Evolutionary conservation across 352 stramenopile species (phyloP).

Genomic region (Blastocystis sp.): DNA sequence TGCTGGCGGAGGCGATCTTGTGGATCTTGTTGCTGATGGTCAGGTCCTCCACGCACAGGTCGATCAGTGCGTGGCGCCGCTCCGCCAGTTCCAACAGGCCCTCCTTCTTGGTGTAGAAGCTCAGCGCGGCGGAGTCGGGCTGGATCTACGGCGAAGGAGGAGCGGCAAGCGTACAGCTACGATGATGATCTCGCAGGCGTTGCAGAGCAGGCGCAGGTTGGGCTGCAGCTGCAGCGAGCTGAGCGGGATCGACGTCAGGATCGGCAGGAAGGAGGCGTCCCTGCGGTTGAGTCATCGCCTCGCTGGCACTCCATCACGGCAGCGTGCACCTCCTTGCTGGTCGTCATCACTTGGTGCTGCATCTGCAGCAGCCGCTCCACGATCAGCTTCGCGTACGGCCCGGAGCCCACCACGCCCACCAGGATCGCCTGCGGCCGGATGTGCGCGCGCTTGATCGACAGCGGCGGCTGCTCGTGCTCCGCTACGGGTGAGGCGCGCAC

Average conservation of each 20-base stretch:
- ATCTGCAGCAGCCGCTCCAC: slow-evolving; percentile 37
- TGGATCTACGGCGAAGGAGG: slow-evolving; percentile 14
- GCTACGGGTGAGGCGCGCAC: background rate
- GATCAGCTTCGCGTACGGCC: slow-evolving; percentile 28
- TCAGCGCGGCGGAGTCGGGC: background rate
- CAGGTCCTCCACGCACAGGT: slow-evolving; percentile 48
- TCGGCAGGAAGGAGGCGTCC: slow-evolving; percentile 10
- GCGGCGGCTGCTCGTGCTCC: background rate
- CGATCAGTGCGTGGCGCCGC: slow-evolving; percentile 16
- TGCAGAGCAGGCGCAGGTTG: background rate
- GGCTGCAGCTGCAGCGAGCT: slow-evolving; percentile 18
- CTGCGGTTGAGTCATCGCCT: background rate
- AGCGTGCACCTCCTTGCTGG: slow-evolving; percentile 1
- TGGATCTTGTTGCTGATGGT: slow-evolving; percentile 44
- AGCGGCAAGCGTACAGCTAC: background rate
- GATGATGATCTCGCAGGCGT: slow-evolving; percentile 35
- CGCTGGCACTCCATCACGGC: background rate
- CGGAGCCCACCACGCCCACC: slow-evolving; percentile 49
- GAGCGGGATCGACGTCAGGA: background rate
- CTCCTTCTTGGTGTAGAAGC: slow-evolving; percentile 29
- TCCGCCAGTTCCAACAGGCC: slow-evolving; percentile 4
- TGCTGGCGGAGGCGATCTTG: background rate
- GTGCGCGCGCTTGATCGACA: background rate
- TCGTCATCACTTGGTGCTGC: slow-evolving; percentile 42
- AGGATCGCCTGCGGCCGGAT: slow-evolving; percentile 17